Percentiles rank a stretch among this genome's conserved stretches.
Evolutionary conservation across 208 protist genomes (phyloP).

Genomic region (Willaertia magna): DNA sequence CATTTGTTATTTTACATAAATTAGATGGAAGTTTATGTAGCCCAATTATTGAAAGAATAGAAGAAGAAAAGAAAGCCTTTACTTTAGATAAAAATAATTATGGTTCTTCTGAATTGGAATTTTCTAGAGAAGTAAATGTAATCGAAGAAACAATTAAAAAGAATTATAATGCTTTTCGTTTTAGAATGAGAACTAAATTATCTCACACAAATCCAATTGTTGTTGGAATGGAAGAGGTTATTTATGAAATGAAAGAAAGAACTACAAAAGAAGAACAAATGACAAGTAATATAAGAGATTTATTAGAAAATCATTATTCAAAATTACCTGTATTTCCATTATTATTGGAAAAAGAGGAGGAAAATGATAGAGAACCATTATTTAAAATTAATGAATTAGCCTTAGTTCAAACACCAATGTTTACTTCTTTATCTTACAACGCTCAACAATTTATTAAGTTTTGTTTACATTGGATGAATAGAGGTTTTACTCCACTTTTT

Average conservation of each 20-base stretch:
- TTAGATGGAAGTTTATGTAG: not conserved
- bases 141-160: too few relatives aligned
- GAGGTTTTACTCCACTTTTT: not conserved
- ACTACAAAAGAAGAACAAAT: not conserved
- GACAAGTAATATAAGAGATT: not conserved
- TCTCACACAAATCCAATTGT: not conserved
- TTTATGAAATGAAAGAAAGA: not conserved
- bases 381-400: not conserved
- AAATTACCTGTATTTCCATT: not conserved
- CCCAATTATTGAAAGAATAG: not conserved
- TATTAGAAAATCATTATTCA: not conserved
- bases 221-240: not conserved
- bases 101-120: not conserved
- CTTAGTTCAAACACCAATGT: not conserved
- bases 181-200: not conserved
- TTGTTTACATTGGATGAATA: not conserved
- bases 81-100: not conserved
- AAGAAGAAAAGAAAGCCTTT: not conserved
- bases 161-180: not conserved
- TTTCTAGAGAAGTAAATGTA: not conserved
- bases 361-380: not conserved
- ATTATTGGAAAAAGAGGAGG: not conserved
- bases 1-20: not conserved
- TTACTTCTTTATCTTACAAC: not conserved
- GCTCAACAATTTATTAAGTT: not conserved